phyloP scores from a whole-genome alignment of 75 land plant species.

The Pinus albicaulis region DNA sequence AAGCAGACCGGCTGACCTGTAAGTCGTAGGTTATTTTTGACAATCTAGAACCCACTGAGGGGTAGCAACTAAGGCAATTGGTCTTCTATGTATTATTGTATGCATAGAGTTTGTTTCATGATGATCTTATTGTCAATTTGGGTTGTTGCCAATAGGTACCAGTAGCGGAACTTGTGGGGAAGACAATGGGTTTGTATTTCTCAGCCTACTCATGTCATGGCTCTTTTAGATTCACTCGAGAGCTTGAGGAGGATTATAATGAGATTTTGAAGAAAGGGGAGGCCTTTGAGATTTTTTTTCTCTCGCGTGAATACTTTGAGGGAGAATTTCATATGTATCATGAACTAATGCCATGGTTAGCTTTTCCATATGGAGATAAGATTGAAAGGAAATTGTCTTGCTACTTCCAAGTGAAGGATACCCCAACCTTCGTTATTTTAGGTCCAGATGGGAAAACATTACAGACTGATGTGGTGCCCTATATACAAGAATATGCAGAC shows the following conservation, averaged over 20 bases:
- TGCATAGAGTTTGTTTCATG: too few species aligned
- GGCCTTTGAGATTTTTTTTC: slow-evolving; percentile 54
- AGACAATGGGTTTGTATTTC: slow-evolving; percentile 50
- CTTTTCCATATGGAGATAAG: slow-evolving; percentile 47
- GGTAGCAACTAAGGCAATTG: too few species aligned
- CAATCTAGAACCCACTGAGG: too few species aligned
- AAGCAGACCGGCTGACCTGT: too few species aligned
- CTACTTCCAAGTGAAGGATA: slow-evolving; percentile 40
- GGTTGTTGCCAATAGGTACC: slow-evolving; percentile 27
- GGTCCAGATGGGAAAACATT: slow-evolving; percentile 67
- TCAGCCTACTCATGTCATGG: slow-evolving; percentile 14
- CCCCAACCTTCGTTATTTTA: slow-evolving; percentile 52
- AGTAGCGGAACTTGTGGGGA: slow-evolving; percentile 63
- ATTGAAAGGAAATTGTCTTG: slow-evolving; percentile 23
- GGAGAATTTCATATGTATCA: slow-evolving; percentile 26
- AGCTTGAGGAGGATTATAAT: slow-evolving; percentile 35
- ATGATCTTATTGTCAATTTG: too few species aligned
- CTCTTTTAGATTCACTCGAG: slow-evolving; percentile 31
- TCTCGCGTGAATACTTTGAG: slow-evolving; percentile 38
- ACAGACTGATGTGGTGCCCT: slow-evolving; percentile 32
- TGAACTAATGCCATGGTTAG: slow-evolving; percentile 55
- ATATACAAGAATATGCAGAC: slow-evolving; percentile 37
- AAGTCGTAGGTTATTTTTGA: too few species aligned
- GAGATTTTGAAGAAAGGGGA: slow-evolving; percentile 44
- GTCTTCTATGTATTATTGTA: too few species aligned